These are phyloP conservation scores for Peronospora farinosa DNA, from an alignment of 352 stramenopile genomes.

Conservation along the genomic window DNA sequence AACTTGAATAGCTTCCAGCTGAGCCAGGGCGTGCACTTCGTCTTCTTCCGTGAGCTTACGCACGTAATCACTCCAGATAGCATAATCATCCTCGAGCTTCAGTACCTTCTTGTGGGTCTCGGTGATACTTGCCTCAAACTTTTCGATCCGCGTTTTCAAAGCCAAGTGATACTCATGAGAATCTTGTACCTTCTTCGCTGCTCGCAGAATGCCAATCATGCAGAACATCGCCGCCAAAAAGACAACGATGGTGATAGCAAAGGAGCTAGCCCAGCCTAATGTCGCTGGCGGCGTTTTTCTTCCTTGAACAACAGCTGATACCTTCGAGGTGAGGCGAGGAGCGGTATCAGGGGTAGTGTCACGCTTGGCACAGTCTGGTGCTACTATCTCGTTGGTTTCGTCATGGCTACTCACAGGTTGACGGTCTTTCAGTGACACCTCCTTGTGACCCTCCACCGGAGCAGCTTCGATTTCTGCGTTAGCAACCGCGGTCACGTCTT, in stretches of 20 bases:
- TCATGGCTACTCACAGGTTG: slow-evolving; percentile 1
- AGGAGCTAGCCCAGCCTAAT: slow-evolving; percentile 19
- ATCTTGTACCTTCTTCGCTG: slow-evolving; percentile 42
- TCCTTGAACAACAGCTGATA: neutral
- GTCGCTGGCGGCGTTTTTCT: slow-evolving; percentile 4
- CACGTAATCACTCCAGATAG: slow-evolving; percentile 68
- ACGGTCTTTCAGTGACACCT: neutral
- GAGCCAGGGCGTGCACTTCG: slow-evolving; percentile 47
- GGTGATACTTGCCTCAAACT: slow-evolving; percentile 57
- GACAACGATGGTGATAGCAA: slow-evolving; percentile 34
- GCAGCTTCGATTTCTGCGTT: slow-evolving; percentile 1
- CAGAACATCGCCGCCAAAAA: slow-evolving; percentile 46
- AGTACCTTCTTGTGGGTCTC: slow-evolving; percentile 61
- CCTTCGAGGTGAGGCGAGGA: neutral
- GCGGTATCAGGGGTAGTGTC: neutral
- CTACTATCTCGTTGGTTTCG: neutral
- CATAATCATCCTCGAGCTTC: slow-evolving; percentile 65
- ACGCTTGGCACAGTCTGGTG: neutral
- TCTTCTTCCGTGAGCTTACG: slow-evolving; percentile 62
- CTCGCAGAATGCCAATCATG: slow-evolving; percentile 43
- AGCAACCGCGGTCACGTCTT: neutral
- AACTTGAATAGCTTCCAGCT: slow-evolving; percentile 56
- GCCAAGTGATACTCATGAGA: slow-evolving; percentile 60
- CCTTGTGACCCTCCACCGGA: neutral
- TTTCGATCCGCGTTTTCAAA: slow-evolving; percentile 44